Percentiles rank a stretch among this genome's conserved stretches.
Evolutionary conservation across 2,329 filamentous ascomycete genomes (phyloP).

Genomic region (Fusarium albosuccineum): DNA sequence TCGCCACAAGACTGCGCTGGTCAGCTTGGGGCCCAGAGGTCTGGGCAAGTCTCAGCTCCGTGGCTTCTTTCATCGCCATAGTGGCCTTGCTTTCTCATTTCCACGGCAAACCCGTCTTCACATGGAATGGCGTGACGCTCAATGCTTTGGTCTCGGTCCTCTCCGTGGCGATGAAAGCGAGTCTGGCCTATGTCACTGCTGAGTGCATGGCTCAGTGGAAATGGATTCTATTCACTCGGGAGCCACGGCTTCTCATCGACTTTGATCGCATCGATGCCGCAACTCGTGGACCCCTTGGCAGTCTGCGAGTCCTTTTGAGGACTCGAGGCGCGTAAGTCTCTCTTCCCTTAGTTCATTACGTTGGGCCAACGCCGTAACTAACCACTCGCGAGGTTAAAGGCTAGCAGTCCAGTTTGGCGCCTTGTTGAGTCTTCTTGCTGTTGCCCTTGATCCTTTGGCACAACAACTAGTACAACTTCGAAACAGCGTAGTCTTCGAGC

Average conservation of each 20-base stretch:
- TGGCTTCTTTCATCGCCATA: slow-evolving; percentile 16
- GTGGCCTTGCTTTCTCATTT: slow-evolving; percentile 14
- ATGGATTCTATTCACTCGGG: slow-evolving; percentile 32
- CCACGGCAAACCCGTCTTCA: slow-evolving; percentile 25
- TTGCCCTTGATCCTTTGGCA: slow-evolving; percentile 23
- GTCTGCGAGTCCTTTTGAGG: slow-evolving; percentile 17
- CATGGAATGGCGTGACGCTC: slow-evolving; percentile 31
- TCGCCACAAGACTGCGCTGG: neutral
- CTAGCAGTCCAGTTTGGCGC: slow-evolving; percentile 21
- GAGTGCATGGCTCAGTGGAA: slow-evolving; percentile 40
- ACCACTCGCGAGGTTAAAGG: neutral
- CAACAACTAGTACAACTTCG: slow-evolving; percentile 21
- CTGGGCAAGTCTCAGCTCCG: slow-evolving; percentile 14
- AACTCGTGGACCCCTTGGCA: slow-evolving; percentile 31
- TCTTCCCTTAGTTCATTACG: neutral
- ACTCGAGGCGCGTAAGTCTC: slow-evolving; percentile 20
- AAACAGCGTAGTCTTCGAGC: slow-evolving; percentile 12
- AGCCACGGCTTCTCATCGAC: slow-evolving; percentile 27
- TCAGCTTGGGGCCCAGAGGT: slow-evolving; percentile 14
- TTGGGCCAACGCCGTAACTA: neutral
- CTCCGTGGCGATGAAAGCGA: slow-evolving; percentile 25
- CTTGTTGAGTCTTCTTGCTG: slow-evolving; percentile 16
- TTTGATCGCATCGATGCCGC: slow-evolving; percentile 35
- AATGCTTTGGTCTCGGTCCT: slow-evolving; percentile 37
- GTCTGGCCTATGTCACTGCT: slow-evolving; percentile 14